phyloP scores from a whole-genome alignment of 371 early-diverging fungal genomes.

The Rhizomucor miehei region DNA sequence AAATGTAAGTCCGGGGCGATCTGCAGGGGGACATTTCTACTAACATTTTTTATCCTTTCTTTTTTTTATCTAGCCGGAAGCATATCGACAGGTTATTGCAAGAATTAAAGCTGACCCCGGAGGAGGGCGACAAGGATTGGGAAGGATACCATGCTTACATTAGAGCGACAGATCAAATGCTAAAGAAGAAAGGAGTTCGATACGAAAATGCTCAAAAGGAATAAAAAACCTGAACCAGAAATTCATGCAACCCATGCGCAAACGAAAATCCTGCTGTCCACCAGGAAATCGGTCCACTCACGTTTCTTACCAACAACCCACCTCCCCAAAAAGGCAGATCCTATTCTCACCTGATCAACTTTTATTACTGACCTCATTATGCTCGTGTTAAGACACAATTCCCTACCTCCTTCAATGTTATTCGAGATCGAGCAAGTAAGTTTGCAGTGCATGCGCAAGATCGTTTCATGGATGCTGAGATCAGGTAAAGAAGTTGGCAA shows the following conservation, averaged over 20 bases:
- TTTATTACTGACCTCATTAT: not conserved
- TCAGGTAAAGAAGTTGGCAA: slow-evolving; percentile 20
- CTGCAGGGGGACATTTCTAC: not conserved
- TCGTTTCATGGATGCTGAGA: too few relatives aligned
- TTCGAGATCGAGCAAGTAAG: slow-evolving; percentile 6
- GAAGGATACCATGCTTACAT: slow-evolving; percentile 42
- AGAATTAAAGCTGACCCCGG: slow-evolving; percentile 18
- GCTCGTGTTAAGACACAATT: slow-evolving; percentile 1
- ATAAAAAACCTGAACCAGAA: slow-evolving; percentile 1
- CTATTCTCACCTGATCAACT: not conserved
- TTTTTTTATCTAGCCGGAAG: slow-evolving; percentile 41
- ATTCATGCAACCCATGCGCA: not conserved
- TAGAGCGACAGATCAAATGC: slow-evolving; percentile 26
- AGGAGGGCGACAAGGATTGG: slow-evolving; percentile 32
- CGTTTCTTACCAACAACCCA: not conserved
- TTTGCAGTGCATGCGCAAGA: too few relatives aligned
- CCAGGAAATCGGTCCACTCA: not conserved
- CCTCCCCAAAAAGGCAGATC: slow-evolving; percentile 1
- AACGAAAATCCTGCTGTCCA: not conserved
- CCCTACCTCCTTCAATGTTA: not conserved
- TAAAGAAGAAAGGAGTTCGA: slow-evolving; percentile 45
- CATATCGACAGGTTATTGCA: slow-evolving; percentile 31
- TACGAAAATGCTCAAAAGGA: slow-evolving; percentile 21
- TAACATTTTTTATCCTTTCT: not conserved
- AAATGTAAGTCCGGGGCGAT: slow-evolving; percentile 26